Evolutionary conservation across 2,329 filamentous ascomycete species (phyloP), one percentile per base, ranked within the genome.

Genomic region (Fusarium praegraminearum): DNA sequence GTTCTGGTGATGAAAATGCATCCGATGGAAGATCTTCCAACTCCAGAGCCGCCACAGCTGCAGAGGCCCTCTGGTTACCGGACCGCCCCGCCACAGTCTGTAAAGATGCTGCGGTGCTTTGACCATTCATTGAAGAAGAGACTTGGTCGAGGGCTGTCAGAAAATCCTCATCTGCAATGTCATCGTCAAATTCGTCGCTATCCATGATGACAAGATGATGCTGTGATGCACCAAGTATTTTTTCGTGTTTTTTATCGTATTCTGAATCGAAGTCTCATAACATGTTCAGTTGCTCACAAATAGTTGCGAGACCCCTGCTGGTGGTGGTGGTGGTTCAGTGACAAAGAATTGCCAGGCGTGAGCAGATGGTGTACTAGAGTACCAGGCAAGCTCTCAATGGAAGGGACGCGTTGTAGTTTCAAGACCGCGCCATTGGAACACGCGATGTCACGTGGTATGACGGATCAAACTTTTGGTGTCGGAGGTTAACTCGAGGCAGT

Each of bases 161-260:
- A 62, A 92, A 80, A 69, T 91, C 90, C 73, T 90, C 90, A 65
- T 92, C 90, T 54, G 87, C 85, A 54, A 91, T 84, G 67, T 86
- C 85, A 65, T 89, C 88, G 62, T 88, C 88, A 74, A 88, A 91
- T 46, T 90, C 88, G 69, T 91, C 87, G 63, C 81, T 84, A 63
- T 87, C 84, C 86, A 87, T 87, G 46, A 46, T 72, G 54, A 33
- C 44, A 64, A 55, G 30, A 40, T 41, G 38, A 30, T 38, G 56
- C 44, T 20, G 33, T 45, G 49, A 57, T 16, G 44, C 57, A 43
- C 43, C 44, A 44, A 26, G 28, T 55, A 36, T 36, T 46, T 18
- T 49, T 24, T 18, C 51, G 28, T 49, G 10, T 46, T 20, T 30
- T 22, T 43, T 44, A 47, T 35, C n/a, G 35, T 28, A n/a, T 22